Conservation (phyloP, 352 stramenopile genomes). For the Pythium scleroteichum region DNA sequence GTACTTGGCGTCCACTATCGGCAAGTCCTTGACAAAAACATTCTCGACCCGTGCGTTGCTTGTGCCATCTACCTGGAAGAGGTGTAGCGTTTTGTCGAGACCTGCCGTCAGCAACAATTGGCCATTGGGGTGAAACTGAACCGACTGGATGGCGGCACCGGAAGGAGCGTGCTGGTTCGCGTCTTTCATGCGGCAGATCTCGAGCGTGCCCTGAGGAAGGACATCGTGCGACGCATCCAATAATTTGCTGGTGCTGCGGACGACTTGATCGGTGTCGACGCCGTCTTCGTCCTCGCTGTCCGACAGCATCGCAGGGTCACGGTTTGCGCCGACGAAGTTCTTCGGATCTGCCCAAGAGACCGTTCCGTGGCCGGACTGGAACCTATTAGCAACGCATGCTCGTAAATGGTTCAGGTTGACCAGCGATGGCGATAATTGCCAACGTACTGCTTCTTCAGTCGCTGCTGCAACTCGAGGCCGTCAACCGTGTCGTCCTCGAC, state of each 20-base stretch:
- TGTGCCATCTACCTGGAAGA: slow-evolving; percentile 92
- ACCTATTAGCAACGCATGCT: slow-evolving; percentile 27
- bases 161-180: slow-evolving; percentile 89
- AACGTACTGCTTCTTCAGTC: slow-evolving; percentile 81
- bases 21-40: slow-evolving; percentile 90
- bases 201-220: slow-evolving; percentile 59
- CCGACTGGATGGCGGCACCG: slow-evolving; percentile 82
- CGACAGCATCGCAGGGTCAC: slow-evolving; percentile 32
- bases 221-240: slow-evolving; percentile 53
- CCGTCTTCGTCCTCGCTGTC: slow-evolving; percentile 70
- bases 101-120: slow-evolving; percentile 89
- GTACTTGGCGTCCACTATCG: slow-evolving; percentile 88
- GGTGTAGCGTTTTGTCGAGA: slow-evolving; percentile 91
- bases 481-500: slow-evolving; percentile 63
- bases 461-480: slow-evolving; percentile 73
- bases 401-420: background rate
- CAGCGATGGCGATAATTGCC: background rate
- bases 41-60: slow-evolving; percentile 89
- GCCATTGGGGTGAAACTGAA: slow-evolving; percentile 89
- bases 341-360: slow-evolving; percentile 75
- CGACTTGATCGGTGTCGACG: slow-evolving; percentile 39
- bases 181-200: slow-evolving; percentile 86
- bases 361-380: slow-evolving; percentile 52
- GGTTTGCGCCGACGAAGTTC: slow-evolving; percentile 54
- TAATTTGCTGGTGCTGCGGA: slow-evolving; percentile 62